phyloP scores from a whole-genome alignment of 1,284 basidiomycete genomes.

The Ceratobasidium papillatum region DNA sequence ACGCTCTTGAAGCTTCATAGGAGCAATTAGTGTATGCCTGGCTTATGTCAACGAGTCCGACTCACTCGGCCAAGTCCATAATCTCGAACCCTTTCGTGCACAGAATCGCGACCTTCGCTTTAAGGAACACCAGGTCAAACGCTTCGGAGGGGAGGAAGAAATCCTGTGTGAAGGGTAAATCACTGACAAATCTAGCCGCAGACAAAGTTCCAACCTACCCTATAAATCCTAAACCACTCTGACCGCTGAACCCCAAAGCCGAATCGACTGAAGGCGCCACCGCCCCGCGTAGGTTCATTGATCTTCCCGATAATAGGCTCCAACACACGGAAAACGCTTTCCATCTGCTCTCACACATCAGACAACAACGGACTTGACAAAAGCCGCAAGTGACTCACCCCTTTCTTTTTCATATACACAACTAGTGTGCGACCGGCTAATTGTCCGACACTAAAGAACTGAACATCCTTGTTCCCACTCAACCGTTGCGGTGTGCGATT shows the following conservation, averaged over 20 bases:
- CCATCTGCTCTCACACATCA: slow-evolving; percentile 59
- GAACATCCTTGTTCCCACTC: slow-evolving; percentile 87
- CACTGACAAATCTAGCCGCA: slow-evolving; percentile 40
- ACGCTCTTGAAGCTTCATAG: slow-evolving; percentile 80
- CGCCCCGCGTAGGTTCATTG: slow-evolving; percentile 73
- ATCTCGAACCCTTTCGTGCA: slow-evolving; percentile 96
- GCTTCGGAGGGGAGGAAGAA: slow-evolving; percentile 93
- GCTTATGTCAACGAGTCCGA: slow-evolving; percentile 43
- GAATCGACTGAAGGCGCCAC: slow-evolving; percentile 73
- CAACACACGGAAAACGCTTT: slow-evolving; percentile 92
- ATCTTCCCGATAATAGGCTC: slow-evolving; percentile 91
- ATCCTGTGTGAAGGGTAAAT: slow-evolving; percentile 58
- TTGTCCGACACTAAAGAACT: slow-evolving; percentile 93
- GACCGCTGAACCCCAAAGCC: slow-evolving; percentile 78
- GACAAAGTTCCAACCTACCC: slow-evolving; percentile 56
- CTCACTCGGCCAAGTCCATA: slow-evolving; percentile 90
- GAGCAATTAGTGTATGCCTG: background rate
- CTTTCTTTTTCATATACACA: slow-evolving; percentile 95
- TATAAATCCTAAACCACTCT: slow-evolving; percentile 93
- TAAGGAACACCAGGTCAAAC: slow-evolving; percentile 88
- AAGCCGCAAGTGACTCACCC: slow-evolving; percentile 49
- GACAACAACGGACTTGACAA: background rate
- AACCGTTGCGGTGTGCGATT: slow-evolving; percentile 71
- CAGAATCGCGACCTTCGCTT: slow-evolving; percentile 89
- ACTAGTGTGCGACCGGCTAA: slow-evolving; percentile 86